Evolutionary conservation across 2,329 filamentous ascomycete species (phyloP), one percentile per base, ranked within the genome.

Genomic region (Furcasterigmium furcatum): DNA sequence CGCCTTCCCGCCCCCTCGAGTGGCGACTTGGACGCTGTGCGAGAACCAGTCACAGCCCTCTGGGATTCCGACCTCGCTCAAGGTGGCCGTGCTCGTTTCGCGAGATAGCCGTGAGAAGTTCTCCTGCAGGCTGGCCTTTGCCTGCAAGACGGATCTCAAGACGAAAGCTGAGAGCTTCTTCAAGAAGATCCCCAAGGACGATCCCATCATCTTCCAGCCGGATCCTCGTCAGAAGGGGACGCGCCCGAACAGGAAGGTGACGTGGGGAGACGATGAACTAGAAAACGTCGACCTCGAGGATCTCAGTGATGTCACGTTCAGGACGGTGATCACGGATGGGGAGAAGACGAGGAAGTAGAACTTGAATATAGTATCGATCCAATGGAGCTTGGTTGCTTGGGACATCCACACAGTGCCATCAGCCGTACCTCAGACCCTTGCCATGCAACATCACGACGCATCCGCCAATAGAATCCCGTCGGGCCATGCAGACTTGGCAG

Each of bases 81-180:
- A 49, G 21, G 53, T 51, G 1, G 58, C 54, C 0, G 52, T 61
- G 6, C 44, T 60, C 18, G 43, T 61, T 14, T 51, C 51, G 39
- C 50, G 57, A n/a, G 44, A 50, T 12, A 51, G 58, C 18, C 53
- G 62, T 3, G 51, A 48, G 12, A 48, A 52, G 1, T 65, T 65
- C 27, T 42, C 56, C 29, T 60, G 59, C 40, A 51, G 41, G n/a
- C 49, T 63, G 36, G 55, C 52, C 16, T 53, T 64, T 44, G 42
- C 54, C 35, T 58, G 52, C 5, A 52, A 52, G 24, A 59, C 55
- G 1, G 62, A 64, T 13, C 58, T 57, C 38, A 57, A 53, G 35
- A 56, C 57, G 0, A 54, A 58, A n/a, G 39, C 61, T 16, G 54
- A 56, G 14, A 46, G 24, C 2, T 34, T 65, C 13, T 59, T 62